phyloP scores from a whole-genome alignment of 495 filamentous ascomycete species.

The Pseudoneurospora amorphoporcata region DNA sequence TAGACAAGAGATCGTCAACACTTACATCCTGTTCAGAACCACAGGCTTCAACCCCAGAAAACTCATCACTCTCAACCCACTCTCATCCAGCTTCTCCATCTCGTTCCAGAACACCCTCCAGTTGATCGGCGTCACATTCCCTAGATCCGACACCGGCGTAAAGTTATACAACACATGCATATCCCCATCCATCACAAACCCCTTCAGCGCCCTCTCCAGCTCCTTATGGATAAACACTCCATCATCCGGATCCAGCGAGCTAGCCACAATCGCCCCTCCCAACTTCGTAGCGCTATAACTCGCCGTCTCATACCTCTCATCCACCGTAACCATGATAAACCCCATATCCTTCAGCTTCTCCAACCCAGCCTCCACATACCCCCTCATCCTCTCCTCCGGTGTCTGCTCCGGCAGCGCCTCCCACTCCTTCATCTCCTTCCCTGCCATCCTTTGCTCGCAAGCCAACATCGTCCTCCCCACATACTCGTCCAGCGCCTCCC shows the following conservation, averaged over 20 bases:
- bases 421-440: slow-evolving; percentile 38
- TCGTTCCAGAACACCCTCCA: slow-evolving; percentile 66
- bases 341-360: slow-evolving; percentile 40
- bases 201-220: slow-evolving; percentile 53
- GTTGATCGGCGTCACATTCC: slow-evolving; percentile 41
- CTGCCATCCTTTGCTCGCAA: slow-evolving; percentile 32
- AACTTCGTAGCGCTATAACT: slow-evolving; percentile 53
- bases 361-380: slow-evolving; percentile 42
- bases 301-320: slow-evolving; percentile 18
- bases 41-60: slow-evolving; percentile 61
- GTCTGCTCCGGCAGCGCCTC: slow-evolving; percentile 33
- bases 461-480: slow-evolving; percentile 58
- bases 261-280: slow-evolving; percentile 64
- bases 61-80: slow-evolving; percentile 54
- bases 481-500: slow-evolving; percentile 60
- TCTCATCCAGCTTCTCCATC: slow-evolving; percentile 60
- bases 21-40: slow-evolving; percentile 62
- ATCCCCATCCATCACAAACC: slow-evolving; percentile 77
- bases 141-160: slow-evolving; percentile 55
- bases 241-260: slow-evolving; percentile 64
- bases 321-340: slow-evolving; percentile 42
- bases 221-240: slow-evolving; percentile 67
- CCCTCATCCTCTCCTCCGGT: slow-evolving; percentile 24
- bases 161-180: slow-evolving; percentile 80
- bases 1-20: neutral